phyloP scores from a whole-genome alignment of 1,284 basidiomycete genomes.

The Thecaphora thlaspeos region DNA sequence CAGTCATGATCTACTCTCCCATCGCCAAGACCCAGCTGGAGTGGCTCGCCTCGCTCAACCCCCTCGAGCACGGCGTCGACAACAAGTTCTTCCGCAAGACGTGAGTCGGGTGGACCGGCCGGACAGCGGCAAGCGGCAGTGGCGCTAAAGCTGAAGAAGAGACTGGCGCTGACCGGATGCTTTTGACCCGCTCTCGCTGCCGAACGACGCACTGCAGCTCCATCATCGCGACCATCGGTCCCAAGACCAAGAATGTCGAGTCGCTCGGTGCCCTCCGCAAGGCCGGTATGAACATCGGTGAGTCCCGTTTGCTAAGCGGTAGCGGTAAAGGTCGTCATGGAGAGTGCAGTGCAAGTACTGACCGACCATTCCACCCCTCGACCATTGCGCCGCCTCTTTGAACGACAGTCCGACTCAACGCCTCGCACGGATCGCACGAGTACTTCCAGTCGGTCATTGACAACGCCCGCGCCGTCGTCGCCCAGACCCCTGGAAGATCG shows the following conservation, averaged over 20 bases:
- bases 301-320: too few relatives aligned
- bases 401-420: constrained; percentile 55
- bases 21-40: constrained; percentile 54
- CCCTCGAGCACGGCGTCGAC: constrained; percentile 51
- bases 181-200: too few relatives aligned
- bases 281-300: constrained; percentile 56
- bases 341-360: too few relatives aligned
- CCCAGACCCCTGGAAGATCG: constrained; percentile 68
- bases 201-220: constrained; percentile 39
- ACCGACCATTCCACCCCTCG: too few relatives aligned
- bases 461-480: constrained; percentile 51
- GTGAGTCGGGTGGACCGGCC: constrained; percentile 15
- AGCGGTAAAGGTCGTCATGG: too few relatives aligned
- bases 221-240: constrained; percentile 57
- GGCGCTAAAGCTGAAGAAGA: too few relatives aligned
- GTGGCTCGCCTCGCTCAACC: constrained; percentile 57
- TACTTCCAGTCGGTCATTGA: constrained; percentile 57
- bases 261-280: constrained; percentile 53
- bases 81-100: constrained; percentile 57
- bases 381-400: too few relatives aligned
- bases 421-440: constrained; percentile 53
- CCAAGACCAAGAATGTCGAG: constrained; percentile 55
- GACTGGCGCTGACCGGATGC: too few relatives aligned
- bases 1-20: constrained; percentile 49
- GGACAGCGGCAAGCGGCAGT: not conserved